Base-by-base conservation (phyloP, 768 basidiomycete species). In the Leccinum obscurum region DNA sequence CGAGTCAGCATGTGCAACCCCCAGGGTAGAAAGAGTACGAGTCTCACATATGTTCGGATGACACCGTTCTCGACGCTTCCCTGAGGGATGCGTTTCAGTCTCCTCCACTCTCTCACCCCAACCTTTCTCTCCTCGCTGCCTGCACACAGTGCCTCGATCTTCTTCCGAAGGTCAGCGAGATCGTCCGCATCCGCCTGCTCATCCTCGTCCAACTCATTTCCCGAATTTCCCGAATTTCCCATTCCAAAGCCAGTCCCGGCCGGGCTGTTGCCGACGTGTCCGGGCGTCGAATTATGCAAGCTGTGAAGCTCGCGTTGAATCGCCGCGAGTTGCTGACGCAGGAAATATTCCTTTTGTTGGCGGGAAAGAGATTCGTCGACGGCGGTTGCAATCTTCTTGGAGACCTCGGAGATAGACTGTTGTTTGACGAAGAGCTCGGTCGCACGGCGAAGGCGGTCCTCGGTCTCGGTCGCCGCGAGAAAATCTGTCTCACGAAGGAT, bases 41-140 rank as follows among this genome's bases (percentile, higher is more conserved):
- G 8, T 78, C 87, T 66, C 68, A 92, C 92, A 71, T 90, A 94
- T 70, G 80, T 88, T 52, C 92, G 80, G 54, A 95, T 88, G 37
- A 96, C 94, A 4, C 93, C 92, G 68, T 92, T 86, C 77, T 97
- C 95, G 2, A 93, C 92, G 55, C 91, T 92, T 17, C 93, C 92
- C 35, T 87, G 85, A 0, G 93, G 93, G n/a, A 93, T 95, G 20
- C 93, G 85, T 72, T 87, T 89, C 34, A 97, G 76, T 48, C 95
- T 77, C 66, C 86, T 84, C 84, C 91, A 92, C 70, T 98, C 95
- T 35, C 92, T 76, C 0, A 88, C 82, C 24, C 89, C 90, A 72
- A 90, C 87, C 71, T 88, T 91, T 46, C 91, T 81, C 70, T 93
- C 92, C 71, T 95, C 93, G 39, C 83, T 86, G 14, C 87, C 88